Evolutionary conservation across 495 filamentous ascomycete genomes (phyloP).

Genomic region (Aspergillus funiculosus): DNA sequence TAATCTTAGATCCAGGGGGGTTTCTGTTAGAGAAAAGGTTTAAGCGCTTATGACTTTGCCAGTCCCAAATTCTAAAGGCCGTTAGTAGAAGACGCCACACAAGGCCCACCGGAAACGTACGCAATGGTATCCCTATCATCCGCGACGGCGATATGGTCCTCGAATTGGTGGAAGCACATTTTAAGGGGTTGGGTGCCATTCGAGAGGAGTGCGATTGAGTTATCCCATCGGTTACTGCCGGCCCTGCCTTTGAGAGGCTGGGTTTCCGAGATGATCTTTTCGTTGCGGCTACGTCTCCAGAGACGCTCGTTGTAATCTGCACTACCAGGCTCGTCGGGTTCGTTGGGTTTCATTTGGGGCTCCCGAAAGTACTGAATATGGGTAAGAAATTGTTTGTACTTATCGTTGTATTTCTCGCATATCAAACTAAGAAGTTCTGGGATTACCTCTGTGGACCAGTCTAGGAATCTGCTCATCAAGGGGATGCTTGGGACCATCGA

Average conservation of each 20-base stretch:
- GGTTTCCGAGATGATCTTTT: constrained; percentile 82
- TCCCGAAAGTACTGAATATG: constrained; percentile 78
- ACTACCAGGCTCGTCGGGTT: constrained; percentile 93
- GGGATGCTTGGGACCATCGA: constrained; percentile 58
- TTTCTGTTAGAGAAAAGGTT: constrained; percentile 92
- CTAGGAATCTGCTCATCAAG: constrained; percentile 74
- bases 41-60: constrained; percentile 64
- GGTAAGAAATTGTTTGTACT: constrained; percentile 30
- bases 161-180: constrained; percentile 96
- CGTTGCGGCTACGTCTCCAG: constrained; percentile 90
- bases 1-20: constrained; percentile 83
- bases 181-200: constrained; percentile 82
- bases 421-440: constrained; percentile 19
- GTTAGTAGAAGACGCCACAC: constrained; percentile 20
- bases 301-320: constrained; percentile 94
- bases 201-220: constrained; percentile 67
- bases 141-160: constrained; percentile 89
- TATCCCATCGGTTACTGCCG: constrained; percentile 77
- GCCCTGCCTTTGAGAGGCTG: constrained; percentile 89
- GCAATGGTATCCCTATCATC: constrained; percentile 84
- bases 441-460: constrained; percentile 84
- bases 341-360: constrained; percentile 94
- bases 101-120: constrained; percentile 31
- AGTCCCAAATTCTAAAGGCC: constrained; percentile 75
- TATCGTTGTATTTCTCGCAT: constrained; percentile 12